Conservation (phyloP, 2,329 filamentous ascomycete species). For the Colletotrichum shisoi region DNA sequence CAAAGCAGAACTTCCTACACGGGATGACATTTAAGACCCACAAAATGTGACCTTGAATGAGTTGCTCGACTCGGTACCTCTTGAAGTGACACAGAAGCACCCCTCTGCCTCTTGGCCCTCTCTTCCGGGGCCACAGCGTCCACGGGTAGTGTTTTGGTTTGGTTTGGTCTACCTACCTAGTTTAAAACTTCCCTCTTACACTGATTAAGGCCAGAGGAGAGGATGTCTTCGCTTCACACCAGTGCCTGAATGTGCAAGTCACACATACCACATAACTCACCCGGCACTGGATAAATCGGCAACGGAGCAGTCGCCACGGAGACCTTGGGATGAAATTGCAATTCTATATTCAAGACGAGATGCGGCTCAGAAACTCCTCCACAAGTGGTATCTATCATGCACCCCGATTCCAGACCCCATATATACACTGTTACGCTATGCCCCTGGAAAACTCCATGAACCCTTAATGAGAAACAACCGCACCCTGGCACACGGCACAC, state of each 20-base stretch:
- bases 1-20: neutral
- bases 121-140: neutral
- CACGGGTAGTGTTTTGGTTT: neutral
- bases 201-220: neutral
- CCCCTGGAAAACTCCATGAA: slow-evolving; percentile 19
- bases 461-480: neutral
- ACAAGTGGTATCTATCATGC: slow-evolving; percentile 38
- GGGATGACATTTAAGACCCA: neutral
- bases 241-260: neutral
- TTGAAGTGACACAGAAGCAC: neutral
- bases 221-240: neutral
- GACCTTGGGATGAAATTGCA: neutral
- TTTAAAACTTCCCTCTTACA: neutral
- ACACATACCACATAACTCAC: neutral
- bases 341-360: slow-evolving; percentile 5
- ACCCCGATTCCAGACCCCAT: slow-evolving; percentile 28
- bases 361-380: slow-evolving; percentile 15
- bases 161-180: neutral
- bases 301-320: neutral
- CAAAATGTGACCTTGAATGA: neutral
- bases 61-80: too few relatives aligned
- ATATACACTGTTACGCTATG: slow-evolving; percentile 36
- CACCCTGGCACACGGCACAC: neutral
- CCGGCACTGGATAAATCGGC: neutral
- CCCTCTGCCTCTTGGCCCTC: neutral